These are phyloP conservation scores for Trypanosoma conorhini DNA, from an alignment of 208 protist species.

Conservation along the genomic window DNA sequence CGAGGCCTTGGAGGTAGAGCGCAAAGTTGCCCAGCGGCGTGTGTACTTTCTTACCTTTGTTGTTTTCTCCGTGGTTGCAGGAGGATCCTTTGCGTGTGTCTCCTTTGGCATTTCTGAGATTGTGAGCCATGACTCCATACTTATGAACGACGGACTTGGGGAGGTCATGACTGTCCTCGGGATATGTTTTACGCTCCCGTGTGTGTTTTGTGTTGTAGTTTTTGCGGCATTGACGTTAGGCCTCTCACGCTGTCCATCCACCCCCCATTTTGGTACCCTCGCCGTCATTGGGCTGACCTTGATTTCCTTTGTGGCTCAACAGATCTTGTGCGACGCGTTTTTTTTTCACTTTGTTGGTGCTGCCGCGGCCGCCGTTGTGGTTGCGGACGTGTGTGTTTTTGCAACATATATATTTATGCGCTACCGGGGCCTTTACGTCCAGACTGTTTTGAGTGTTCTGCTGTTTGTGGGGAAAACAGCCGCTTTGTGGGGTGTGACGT, in stretches of 20 bases:
- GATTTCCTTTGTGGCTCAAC: constrained; percentile 16
- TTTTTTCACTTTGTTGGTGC: constrained; percentile 12
- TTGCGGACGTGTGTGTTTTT: constrained; percentile 17
- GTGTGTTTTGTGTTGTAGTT: constrained; percentile 18
- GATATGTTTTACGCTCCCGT: constrained; percentile 29
- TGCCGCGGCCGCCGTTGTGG: constrained; percentile 1
- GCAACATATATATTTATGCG: not conserved
- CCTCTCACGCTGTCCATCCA: not conserved
- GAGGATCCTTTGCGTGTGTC: constrained; percentile 26
- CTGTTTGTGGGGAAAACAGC: constrained; percentile 21
- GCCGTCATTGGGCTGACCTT: constrained; percentile 13
- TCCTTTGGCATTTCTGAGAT: constrained; percentile 30
- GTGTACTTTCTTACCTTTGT: constrained; percentile 21
- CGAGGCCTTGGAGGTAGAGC: constrained; percentile 3
- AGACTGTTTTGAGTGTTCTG: constrained; percentile 6
- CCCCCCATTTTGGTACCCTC: not conserved
- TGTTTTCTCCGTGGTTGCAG: constrained; percentile 20
- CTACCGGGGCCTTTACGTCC: constrained; percentile 8
- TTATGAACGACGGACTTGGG: constrained; percentile 32
- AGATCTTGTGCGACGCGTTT: constrained; percentile 17
- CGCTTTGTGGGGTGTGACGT: constrained; percentile 9
- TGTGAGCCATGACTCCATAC: constrained; percentile 18
- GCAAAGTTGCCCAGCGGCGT: constrained; percentile 3
- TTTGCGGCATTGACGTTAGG: constrained; percentile 11
- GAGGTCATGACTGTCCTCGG: constrained; percentile 32